Base-by-base conservation (phyloP, 2,329 filamentous ascomycete genomes). In the Purpureocillium lavendulum region DNA sequence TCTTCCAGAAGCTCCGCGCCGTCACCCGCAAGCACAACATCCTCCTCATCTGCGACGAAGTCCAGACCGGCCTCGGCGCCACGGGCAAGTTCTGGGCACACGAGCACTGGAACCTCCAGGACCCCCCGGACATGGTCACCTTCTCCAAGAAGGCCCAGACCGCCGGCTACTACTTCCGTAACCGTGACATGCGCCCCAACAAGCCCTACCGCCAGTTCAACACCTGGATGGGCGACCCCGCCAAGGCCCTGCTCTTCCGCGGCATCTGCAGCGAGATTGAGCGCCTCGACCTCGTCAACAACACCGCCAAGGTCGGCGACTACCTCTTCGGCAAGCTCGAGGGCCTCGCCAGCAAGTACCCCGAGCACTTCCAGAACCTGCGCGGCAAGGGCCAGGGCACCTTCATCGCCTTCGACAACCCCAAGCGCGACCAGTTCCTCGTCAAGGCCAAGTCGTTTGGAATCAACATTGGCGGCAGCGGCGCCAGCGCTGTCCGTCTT, bases 81-180 rank as follows among this genome's bases (percentile, higher is more conserved):
- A 95, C 88, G 0, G 88, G 88, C 53, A 88, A 86, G 62, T 94
- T 95, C 79, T 95, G 88, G 88, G 88, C 89, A 8, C 89, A 95
- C 69, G 87, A 95, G 55, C 89, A 95, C 79, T 95, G 88, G 88
- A 75, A 84, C 61, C 75, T 95, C 33, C 57, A 73, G 36, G 68
- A 79, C 29, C 85, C 88, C 8, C 88, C 88, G 1, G 88, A 95
- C 69, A 92, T 95, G 71, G 88, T 95, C 33, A 95, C 88, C 42
- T 95, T 95, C 69, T 86, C 80, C 57, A 95, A 95, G 73, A 95
- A 95, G 73, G 89, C 88, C 3, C 88, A 95, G 67, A 86, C 88
- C 2, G 88, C 89, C 7, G 88, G 88, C 28, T 95, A 90, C 74
- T 95, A 92, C 73, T 95, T 81, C 59, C 83, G 83, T 45, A 82